Conservation (phyloP, 73 alveolate genomes). For the Tetrahymena elliotti region DNA sequence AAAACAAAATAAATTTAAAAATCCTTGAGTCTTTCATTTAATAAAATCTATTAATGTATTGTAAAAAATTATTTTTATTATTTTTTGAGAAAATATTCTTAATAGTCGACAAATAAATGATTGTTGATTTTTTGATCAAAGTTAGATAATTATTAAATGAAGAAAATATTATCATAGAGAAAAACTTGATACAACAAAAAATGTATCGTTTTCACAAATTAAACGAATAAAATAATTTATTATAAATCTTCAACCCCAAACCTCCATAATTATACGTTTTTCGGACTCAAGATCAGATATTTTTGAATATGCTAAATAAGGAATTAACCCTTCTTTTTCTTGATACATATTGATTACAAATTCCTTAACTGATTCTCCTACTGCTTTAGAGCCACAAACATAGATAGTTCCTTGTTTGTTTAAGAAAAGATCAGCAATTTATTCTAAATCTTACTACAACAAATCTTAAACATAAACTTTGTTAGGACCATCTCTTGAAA, state of each 20-base stretch:
- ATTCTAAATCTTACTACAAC: conserved; percentile 34
- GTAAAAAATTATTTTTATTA: too few species aligned
- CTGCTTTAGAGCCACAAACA: conserved; percentile 33
- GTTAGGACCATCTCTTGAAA: conserved; percentile 58
- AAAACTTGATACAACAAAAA: too few species aligned
- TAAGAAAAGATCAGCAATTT: background rate
- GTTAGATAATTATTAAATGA: too few species aligned
- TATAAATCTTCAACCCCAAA: conserved; percentile 38
- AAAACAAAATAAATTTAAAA: too few species aligned
- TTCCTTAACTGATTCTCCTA: conserved; percentile 22
- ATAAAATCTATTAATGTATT: too few species aligned
- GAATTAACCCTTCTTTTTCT: conserved; percentile 5
- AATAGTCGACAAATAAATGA: too few species aligned
- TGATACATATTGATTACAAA: conserved; percentile 17
- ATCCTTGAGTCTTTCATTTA: too few species aligned
- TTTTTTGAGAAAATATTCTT: too few species aligned
- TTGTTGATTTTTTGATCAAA: too few species aligned
- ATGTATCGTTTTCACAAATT: too few species aligned
- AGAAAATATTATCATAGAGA: too few species aligned
- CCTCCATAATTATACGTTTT: conserved; percentile 10
- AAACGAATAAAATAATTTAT: too few species aligned
- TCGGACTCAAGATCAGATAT: conserved; percentile 14
- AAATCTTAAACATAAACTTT: conserved; percentile 57
- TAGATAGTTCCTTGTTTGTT: conserved; percentile 10
- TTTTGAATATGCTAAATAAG: conserved; percentile 29